Base-by-base conservation (phyloP, 768 basidiomycete genomes). In the Tephrocybe sp. region DNA sequence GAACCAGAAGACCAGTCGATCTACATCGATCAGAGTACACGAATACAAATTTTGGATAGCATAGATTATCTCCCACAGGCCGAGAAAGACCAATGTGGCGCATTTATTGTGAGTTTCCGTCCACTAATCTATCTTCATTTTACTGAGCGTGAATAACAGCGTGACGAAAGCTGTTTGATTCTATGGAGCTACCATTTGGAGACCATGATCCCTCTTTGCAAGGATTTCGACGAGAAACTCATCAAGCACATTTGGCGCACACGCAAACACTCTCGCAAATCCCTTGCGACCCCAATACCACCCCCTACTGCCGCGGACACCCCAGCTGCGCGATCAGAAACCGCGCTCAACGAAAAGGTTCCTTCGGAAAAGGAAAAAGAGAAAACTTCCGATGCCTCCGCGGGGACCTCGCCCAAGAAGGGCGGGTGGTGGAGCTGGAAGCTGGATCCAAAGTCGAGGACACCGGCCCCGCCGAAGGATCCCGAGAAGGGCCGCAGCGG, bases 11-110 rank as follows among this genome's bases (percentile, higher is more conserved):
- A 78, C 13, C 64, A 69, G 26, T 82, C 78, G 38, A 77, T 89
- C 45, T 81, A 80, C 59, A 83, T 95, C 54, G 90, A 93, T 67
- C 70, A 74, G 45, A 82, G 89, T 60, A 93, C 90, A 0, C 85
- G 90, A 30, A 92, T 95, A 47, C 92, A 95, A 63, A 82, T 95
- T 52, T 68, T 95, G 17, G 83, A 85, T 48, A 77, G 78, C 34
- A 82, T 93, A 57, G 64, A 69, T 32, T 74, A 78, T 44, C 72
- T 95, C 32, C 85, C 86, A 1, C 72, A 78, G 33, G 91, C 90
- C 3, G 89, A 93, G 63, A 92, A 92, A 71, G 91, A 93, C 47
- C 90, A 92, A 58, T 91, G 87, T 42, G 91, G 85, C 14, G 92
- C 92, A 1, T 94, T 94, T 60, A 80, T 92, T 46, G 75, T 75